Evolutionary conservation across 164 flowering plant genomes (phyloP).

Genomic region (Vitis cinerea): DNA sequence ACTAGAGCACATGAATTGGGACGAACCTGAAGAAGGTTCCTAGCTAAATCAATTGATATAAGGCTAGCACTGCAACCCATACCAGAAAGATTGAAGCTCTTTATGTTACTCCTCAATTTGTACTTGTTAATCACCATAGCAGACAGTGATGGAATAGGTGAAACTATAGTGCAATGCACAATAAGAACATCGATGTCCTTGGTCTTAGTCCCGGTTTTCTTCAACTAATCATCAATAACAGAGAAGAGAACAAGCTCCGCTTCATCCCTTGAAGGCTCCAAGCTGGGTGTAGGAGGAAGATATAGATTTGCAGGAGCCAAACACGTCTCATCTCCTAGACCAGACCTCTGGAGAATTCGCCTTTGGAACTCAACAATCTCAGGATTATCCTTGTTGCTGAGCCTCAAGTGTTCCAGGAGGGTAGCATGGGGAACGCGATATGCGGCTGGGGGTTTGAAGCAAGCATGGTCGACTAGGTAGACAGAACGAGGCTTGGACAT

Average conservation of each 20-base stretch:
- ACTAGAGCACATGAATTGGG: conserved; percentile 1
- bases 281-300: conserved; percentile 5
- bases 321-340: conserved; percentile 7
- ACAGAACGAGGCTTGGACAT: conserved; percentile 6
- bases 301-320: not conserved
- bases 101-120: conserved; percentile 7
- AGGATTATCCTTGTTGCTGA: too few species aligned
- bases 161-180: not conserved
- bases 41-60: conserved; percentile 10
- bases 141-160: conserved; percentile 8
- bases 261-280: not conserved
- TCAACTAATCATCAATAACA: conserved; percentile 2
- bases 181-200: not conserved
- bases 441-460: conserved; percentile 3
- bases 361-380: conserved; percentile 8
- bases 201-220: not conserved
- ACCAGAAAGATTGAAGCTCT: conserved; percentile 6
- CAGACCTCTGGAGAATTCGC: conserved; percentile 3
- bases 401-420: not conserved
- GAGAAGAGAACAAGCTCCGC: conserved; percentile 2
- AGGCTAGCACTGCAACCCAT: conserved; percentile 14
- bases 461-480: conserved; percentile 6
- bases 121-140: conserved; percentile 9
- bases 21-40: not conserved
- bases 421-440: not conserved